Conservation (phyloP, 116 monocot genomes). For the Phalaenopsis hybrid region DNA sequence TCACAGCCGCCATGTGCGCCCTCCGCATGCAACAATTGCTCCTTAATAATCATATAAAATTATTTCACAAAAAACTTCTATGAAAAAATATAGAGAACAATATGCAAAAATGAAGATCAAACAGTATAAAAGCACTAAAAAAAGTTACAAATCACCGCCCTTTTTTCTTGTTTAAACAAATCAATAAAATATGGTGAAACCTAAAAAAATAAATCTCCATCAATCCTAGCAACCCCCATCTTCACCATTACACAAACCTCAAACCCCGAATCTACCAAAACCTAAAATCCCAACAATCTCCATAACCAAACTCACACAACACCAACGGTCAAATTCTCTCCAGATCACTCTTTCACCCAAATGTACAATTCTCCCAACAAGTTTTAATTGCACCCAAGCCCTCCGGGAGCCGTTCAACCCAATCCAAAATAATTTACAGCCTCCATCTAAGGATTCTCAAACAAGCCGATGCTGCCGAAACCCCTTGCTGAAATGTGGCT, state of each 20-base stretch:
- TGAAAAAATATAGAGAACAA: too few relatives aligned
- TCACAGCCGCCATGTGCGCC: too few relatives aligned
- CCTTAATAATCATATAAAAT: too few relatives aligned
- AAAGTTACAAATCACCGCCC: not conserved
- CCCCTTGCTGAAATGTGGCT: conserved; percentile 89
- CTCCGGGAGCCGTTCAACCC: conserved; percentile 3
- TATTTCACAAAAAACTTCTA: too few relatives aligned
- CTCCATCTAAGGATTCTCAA: conserved; percentile 15
- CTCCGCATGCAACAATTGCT: too few relatives aligned
- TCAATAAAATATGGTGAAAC: conserved; percentile 10
- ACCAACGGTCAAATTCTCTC: not conserved
- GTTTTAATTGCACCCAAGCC: too few relatives aligned
- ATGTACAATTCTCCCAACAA: not conserved
- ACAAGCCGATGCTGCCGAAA: conserved; percentile 66
- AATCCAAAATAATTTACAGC: conserved; percentile 33
- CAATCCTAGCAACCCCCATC: not conserved
- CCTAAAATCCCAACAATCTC: conserved; percentile 21
- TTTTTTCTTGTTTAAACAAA: conserved; percentile 3
- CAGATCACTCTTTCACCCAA: too few relatives aligned
- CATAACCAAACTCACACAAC: conserved; percentile 10
- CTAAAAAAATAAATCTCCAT: not conserved
- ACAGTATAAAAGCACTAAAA: not conserved
- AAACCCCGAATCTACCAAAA: conserved; percentile 14
- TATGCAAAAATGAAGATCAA: too few relatives aligned
- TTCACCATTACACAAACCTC: conserved; percentile 7